A percentile compares a stretch with the other conserved stretches of the same genome.
These are phyloP conservation scores for Zygosaccharomyces pseudobailii DNA, from an alignment of 1,139 yeast genomes.

Conservation along the genomic window DNA sequence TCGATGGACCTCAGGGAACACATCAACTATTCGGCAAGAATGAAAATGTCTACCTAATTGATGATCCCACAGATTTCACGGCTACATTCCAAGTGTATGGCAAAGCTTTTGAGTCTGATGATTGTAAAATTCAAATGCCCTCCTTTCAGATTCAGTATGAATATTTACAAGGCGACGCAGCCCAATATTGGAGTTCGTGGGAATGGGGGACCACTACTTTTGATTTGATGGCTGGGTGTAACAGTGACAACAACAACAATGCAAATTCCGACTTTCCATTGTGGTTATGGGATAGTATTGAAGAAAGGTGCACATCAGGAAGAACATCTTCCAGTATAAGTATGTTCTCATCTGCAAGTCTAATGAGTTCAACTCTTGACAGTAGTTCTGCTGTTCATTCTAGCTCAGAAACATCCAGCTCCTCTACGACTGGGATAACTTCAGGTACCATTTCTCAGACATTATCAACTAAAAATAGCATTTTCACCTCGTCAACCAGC, in stretches of 20 bases:
- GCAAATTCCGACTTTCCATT: constrained; percentile 29
- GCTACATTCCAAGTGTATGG: constrained; percentile 27
- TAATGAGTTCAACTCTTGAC: too few species aligned
- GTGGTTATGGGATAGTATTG: constrained; percentile 25
- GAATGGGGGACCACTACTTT: constrained; percentile 19
- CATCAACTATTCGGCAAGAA: constrained; percentile 29
- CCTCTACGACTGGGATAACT: too few species aligned
- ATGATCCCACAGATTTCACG: constrained; percentile 30
- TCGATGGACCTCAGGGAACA: constrained; percentile 25
- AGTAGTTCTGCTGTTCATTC: too few species aligned
- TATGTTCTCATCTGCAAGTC: too few species aligned
- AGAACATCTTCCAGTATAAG: too few species aligned
- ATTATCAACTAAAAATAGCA: too few species aligned
- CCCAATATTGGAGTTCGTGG: constrained; percentile 17
- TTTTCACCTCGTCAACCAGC: too few species aligned
- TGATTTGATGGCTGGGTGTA: constrained; percentile 32
- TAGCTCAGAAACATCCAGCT: too few species aligned
- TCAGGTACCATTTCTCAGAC: too few species aligned
- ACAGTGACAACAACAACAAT: constrained; percentile 25
- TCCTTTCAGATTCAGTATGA: constrained; percentile 34
- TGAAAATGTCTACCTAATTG: constrained; percentile 16
- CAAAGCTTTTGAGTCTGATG: constrained; percentile 6
- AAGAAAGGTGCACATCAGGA: too few species aligned
- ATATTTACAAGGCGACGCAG: constrained; percentile 20
- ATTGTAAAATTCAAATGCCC: constrained; percentile 21